phyloP scores from a whole-genome alignment of 768 basidiomycete species.

The Obba rivulosa region DNA sequence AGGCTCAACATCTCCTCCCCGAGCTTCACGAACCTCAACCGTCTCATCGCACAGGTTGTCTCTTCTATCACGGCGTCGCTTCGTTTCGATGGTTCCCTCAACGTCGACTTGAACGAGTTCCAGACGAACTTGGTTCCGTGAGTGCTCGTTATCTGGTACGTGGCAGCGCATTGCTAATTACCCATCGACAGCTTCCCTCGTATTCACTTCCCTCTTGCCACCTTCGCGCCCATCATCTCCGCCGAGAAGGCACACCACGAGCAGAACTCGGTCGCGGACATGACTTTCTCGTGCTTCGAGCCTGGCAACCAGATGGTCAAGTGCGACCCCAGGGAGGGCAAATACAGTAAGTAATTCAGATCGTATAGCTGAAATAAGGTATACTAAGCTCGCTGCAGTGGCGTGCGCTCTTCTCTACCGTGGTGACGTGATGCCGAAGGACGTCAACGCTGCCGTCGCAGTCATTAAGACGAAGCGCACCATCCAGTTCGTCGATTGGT shows the following conservation, averaged over 20 bases:
- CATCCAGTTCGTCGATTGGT: conserved; percentile 78
- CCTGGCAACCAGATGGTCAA: conserved; percentile 76
- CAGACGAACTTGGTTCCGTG: conserved; percentile 65
- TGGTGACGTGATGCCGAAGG: conserved; percentile 76
- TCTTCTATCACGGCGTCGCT: conserved; percentile 42
- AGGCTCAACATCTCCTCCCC: conserved; percentile 54
- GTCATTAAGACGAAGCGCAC: conserved; percentile 76
- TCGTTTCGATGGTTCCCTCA: conserved; percentile 61
- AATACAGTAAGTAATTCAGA: conserved; percentile 50
- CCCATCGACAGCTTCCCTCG: conserved; percentile 43
- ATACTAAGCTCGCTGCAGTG: conserved; percentile 29
- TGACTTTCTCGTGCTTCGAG: conserved; percentile 75
- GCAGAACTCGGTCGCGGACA: conserved; percentile 65
- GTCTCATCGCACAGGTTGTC: conserved; percentile 63
- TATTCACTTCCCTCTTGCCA: conserved; percentile 66
- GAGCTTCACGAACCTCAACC: conserved; percentile 60
- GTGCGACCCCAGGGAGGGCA: conserved; percentile 75
- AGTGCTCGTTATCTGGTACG: conserved; percentile 8
- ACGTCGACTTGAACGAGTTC: conserved; percentile 69
- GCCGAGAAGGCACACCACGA: conserved; percentile 62
- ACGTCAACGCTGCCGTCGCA: conserved; percentile 68
- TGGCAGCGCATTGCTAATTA: not conserved
- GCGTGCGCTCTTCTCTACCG: conserved; percentile 69
- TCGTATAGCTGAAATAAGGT: not conserved
- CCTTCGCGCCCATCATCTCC: conserved; percentile 62